Percentiles rank a stretch among this genome's conserved stretches.
Conservation (phyloP, 352 stramenopile genomes). For the Globisporangium megalacanthum region DNA sequence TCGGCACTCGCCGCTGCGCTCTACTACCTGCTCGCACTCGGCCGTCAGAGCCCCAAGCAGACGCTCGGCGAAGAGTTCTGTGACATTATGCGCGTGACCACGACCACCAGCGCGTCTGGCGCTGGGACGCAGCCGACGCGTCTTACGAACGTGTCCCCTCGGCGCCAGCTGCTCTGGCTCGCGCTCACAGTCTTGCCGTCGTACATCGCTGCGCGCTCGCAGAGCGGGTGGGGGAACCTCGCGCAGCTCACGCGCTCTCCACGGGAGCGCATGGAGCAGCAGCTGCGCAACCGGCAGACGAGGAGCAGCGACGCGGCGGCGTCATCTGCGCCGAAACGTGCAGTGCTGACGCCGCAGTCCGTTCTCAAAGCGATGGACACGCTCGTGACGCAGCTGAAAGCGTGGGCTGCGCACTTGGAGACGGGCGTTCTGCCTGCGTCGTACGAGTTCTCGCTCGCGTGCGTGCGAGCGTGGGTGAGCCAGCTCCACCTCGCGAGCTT, state of each 20-base stretch:
- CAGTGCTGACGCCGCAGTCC: slow-evolving; percentile 8
- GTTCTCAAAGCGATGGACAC: slow-evolving; percentile 36
- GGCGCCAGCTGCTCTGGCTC: slow-evolving; percentile 55
- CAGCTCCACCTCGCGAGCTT: slow-evolving; percentile 68
- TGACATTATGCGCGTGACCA: slow-evolving; percentile 63
- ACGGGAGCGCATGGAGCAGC: slow-evolving; percentile 76
- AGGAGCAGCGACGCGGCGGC: neutral
- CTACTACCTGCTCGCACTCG: slow-evolving; percentile 60
- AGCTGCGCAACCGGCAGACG: slow-evolving; percentile 46
- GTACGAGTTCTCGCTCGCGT: slow-evolving; percentile 51
- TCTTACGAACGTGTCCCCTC: slow-evolving; percentile 27
- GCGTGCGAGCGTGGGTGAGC: slow-evolving; percentile 39
- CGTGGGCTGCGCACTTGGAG: slow-evolving; percentile 29
- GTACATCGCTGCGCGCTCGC: slow-evolving; percentile 61
- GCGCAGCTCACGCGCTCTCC: slow-evolving; percentile 53
- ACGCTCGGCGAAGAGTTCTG: slow-evolving; percentile 88
- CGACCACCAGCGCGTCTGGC: slow-evolving; percentile 2
- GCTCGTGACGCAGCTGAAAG: slow-evolving; percentile 39
- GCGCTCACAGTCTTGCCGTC: slow-evolving; percentile 39
- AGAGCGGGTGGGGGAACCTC: slow-evolving; percentile 68
- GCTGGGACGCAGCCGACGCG: neutral
- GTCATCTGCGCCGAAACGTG: neutral
- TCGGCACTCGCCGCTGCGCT: slow-evolving; percentile 54
- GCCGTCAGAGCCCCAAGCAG: slow-evolving; percentile 52
- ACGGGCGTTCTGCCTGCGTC: slow-evolving; percentile 39